phyloP scores from a whole-genome alignment of 176 grass and related monocot species.

The Musa troglodytarum region DNA sequence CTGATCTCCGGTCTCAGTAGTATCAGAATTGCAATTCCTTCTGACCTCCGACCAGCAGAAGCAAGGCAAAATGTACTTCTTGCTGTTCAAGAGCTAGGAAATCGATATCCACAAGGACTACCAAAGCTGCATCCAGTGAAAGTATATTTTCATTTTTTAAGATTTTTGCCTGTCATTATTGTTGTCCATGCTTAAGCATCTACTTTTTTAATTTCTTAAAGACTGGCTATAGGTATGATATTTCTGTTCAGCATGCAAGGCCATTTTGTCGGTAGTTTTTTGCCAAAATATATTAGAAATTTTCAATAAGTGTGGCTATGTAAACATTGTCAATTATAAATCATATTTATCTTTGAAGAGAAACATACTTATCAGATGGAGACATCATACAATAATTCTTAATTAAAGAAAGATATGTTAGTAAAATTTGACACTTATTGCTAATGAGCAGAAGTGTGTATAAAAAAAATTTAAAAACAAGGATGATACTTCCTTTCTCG shows the following conservation, averaged over 20 bases:
- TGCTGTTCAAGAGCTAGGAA: constrained; percentile 88
- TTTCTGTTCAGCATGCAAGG: not conserved
- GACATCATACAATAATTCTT: not conserved
- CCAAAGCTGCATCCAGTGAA: constrained; percentile 86
- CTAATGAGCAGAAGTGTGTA: not conserved
- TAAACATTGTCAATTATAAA: not conserved
- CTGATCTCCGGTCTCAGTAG: constrained; percentile 78
- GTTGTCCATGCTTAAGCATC: not conserved
- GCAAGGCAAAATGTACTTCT: constrained; percentile 91
- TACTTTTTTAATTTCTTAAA: not conserved
- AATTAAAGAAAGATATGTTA: not conserved
- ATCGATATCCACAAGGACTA: constrained; percentile 87
- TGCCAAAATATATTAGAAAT: not conserved
- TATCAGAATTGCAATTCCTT: constrained; percentile 87
- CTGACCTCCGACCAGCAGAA: constrained; percentile 82
- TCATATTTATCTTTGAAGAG: not conserved
- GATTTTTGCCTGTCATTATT: not conserved
- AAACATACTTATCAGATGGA: not conserved
- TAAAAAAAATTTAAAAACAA: no score
- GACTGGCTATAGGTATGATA: not conserved
- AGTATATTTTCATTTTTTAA: constrained; percentile 29
- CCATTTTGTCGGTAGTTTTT: not conserved
- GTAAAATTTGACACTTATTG: not conserved
- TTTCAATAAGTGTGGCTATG: not conserved
- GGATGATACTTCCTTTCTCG: no score